phyloP scores from a whole-genome alignment of 2,329 filamentous ascomycete genomes.

The Trichoderma guizhouense region DNA sequence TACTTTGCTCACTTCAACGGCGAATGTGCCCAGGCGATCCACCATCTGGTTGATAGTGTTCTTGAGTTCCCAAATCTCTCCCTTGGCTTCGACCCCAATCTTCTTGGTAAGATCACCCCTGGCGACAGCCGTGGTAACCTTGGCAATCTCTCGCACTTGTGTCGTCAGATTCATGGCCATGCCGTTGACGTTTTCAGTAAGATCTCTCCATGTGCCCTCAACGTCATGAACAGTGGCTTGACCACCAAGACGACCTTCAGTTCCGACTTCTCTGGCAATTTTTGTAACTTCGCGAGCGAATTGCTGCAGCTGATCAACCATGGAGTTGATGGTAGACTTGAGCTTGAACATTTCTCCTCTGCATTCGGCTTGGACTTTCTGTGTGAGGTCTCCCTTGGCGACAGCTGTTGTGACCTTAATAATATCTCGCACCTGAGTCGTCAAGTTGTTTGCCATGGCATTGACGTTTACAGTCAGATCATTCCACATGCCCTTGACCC shows the following conservation, averaged over 20 bases:
- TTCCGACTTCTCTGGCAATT: conserved; percentile 93
- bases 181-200: conserved; percentile 94
- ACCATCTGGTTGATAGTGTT: conserved; percentile 99
- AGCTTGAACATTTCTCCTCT: conserved; percentile 90
- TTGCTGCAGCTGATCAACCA: conserved; percentile 96
- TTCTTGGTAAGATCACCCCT: conserved; percentile 93
- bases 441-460: conserved; percentile 83
- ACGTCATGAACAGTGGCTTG: conserved; percentile 96
- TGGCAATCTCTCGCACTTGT: conserved; percentile 95
- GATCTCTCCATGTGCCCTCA: conserved; percentile 92
- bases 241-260: conserved; percentile 87
- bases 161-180: conserved; percentile 99
- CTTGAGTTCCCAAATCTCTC: conserved; percentile 93
- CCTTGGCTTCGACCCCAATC: conserved; percentile 88
- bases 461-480: conserved; percentile 83
- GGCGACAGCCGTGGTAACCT: conserved; percentile 92
- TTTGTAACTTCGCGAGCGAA: conserved; percentile 97
- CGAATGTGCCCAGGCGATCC: conserved; percentile 91
- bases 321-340: conserved; percentile 98
- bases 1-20: conserved; percentile 92
- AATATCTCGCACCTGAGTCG: conserved; percentile 90
- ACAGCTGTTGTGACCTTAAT: conserved; percentile 74
- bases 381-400: conserved; percentile 84
- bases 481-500: conserved; percentile 86
- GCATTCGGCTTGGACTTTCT: conserved; percentile 92